Base-by-base conservation (phyloP, 352 stramenopile species). In the Albugo laibachii region DNA sequence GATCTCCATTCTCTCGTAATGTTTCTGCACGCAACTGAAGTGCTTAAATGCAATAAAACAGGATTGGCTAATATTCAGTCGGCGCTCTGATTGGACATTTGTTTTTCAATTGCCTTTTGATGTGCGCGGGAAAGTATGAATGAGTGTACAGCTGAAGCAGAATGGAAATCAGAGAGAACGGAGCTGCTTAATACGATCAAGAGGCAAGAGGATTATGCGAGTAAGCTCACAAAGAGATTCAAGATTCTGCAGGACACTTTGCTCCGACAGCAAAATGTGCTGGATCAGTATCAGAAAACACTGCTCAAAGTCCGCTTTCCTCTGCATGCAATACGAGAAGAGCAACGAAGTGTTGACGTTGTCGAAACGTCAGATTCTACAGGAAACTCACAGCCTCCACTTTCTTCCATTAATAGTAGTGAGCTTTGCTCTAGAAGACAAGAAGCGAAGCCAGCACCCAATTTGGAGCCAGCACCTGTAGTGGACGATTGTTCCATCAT, bases 281-380 rank as follows among this genome's bases (percentile, higher is more conserved):
- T 89, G 15, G 67, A 89, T 39, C 63, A 58, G 15, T 84, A 85
- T 46, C 67, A 89, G 42, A 49, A 54, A 35, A 63, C 57, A 27
- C 46, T 89, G 11, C 27, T 37, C 11, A 43, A 43, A 8, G 16
- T 43, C 16, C 38, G 20, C 16, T 24, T 43, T 19, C 38, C 38
- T 24, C 16, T 24, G 8, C 38, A 24, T 43, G 38, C 16, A 43
- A 19, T 24, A 43, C 16, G 20, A 19, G 38, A 43, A 8, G 16
- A 43, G 8, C 38, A 43, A 43, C 16, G 16, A 10, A 24, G 3
- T 24, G 38, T 8, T 24, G 38, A 19, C 16, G 8, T 24, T 10
- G 3, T 24, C 3, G 38, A 43, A 3, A 10, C 24, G 8, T 8
- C 24, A 10, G 24, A 31, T 31, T 31, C 8, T 8, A 8, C 24